Conservation (phyloP, 177 flowering plant genomes). For the Tripterygium wilfordii region DNA sequence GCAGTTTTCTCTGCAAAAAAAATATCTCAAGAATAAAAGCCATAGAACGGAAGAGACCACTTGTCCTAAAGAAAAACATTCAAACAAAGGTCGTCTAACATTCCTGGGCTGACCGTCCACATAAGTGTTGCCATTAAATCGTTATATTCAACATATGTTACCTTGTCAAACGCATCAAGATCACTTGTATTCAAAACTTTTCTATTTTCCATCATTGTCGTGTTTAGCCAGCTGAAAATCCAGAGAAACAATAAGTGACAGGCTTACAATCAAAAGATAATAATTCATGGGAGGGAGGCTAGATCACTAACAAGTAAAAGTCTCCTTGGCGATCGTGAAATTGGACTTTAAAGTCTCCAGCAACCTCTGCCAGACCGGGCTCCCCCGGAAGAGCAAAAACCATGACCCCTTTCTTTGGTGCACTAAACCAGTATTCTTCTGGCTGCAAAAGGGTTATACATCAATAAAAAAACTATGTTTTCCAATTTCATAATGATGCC, state of each 20-base stretch:
- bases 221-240: slow-evolving; percentile 78
- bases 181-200: slow-evolving; percentile 66
- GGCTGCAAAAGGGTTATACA: slow-evolving; percentile 54
- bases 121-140: too few species aligned
- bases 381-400: slow-evolving; percentile 98
- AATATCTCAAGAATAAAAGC: not conserved
- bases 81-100: too few species aligned
- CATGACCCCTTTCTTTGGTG: slow-evolving; percentile 96
- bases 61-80: too few species aligned
- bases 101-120: too few species aligned
- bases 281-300: not conserved
- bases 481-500: too few species aligned
- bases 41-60: not conserved
- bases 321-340: slow-evolving; percentile 99
- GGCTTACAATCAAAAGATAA: not conserved
- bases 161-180: slow-evolving; percentile 98
- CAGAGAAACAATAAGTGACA: not conserved
- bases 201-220: slow-evolving; percentile 92
- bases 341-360: slow-evolving; percentile 92
- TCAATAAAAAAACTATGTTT: too few species aligned
- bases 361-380: slow-evolving; percentile 84
- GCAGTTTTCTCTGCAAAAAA: slow-evolving; percentile 74
- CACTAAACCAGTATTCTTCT: slow-evolving; percentile 92
- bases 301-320: slow-evolving; percentile 67
- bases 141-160: too few species aligned